These are phyloP conservation scores for Thelonectria rubi DNA, from an alignment of 2,329 filamentous ascomycete genomes.

Conservation along the genomic window DNA sequence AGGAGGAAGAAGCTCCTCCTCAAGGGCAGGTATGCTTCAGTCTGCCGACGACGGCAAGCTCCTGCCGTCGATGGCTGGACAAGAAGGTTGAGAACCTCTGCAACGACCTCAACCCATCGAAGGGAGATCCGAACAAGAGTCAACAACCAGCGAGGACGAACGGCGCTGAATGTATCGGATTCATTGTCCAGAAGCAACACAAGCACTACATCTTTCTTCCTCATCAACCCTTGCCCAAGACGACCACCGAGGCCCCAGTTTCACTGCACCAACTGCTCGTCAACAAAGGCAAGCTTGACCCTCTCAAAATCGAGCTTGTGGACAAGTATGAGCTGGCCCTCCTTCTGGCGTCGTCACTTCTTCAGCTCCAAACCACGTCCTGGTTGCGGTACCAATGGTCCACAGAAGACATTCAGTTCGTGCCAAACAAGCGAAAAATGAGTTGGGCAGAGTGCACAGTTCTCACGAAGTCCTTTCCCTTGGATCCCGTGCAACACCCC, in stretches of 20 bases:
- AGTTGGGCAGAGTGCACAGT: neutral
- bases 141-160: neutral
- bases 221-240: neutral
- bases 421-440: neutral
- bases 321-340: neutral
- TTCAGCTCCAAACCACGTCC: neutral
- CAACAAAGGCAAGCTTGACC: neutral
- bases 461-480: neutral
- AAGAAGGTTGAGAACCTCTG: neutral
- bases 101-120: neutral
- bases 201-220: neutral
- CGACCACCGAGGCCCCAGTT: neutral
- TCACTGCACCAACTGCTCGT: neutral
- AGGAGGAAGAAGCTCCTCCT: neutral
- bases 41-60: no score
- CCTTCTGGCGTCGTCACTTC: neutral
- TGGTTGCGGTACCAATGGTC: neutral
- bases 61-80: no score
- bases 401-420: neutral
- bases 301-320: neutral
- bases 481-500: neutral
- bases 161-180: neutral
- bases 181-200: neutral
- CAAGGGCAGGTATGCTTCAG: neutral
- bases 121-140: neutral